Conservation (phyloP, 805 yeast species). For the Yarrowia sp. region DNA sequence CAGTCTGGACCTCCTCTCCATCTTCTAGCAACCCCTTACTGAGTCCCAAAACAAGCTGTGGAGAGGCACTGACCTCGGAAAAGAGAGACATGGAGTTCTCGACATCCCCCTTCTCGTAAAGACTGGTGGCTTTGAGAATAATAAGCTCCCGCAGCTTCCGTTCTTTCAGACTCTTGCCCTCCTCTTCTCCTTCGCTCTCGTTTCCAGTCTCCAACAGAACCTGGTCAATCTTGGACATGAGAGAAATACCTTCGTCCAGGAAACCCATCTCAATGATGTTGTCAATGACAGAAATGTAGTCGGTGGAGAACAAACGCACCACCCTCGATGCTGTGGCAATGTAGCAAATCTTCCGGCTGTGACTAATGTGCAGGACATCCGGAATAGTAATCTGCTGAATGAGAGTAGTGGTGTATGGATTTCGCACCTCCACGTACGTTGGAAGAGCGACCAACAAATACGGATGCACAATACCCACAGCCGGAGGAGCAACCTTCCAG, state of each 20-base stretch:
- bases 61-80: slow-evolving; percentile 57
- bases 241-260: slow-evolving; percentile 46
- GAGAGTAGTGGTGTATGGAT: slow-evolving; percentile 39
- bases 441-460: slow-evolving; percentile 39
- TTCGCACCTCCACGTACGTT: slow-evolving; percentile 41
- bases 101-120: slow-evolving; percentile 38
- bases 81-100: slow-evolving; percentile 46
- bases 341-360: slow-evolving; percentile 35
- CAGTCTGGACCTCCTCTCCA: neutral
- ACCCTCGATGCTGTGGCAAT: slow-evolving; percentile 36
- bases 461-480: slow-evolving; percentile 36
- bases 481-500: slow-evolving; percentile 2
- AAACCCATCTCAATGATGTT: slow-evolving; percentile 36
- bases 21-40: slow-evolving; percentile 31
- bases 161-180: slow-evolving; percentile 33
- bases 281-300: slow-evolving; percentile 39
- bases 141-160: slow-evolving; percentile 45
- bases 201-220: slow-evolving; percentile 27
- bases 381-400: slow-evolving; percentile 39
- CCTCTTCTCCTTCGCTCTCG: neutral
- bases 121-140: slow-evolving; percentile 41
- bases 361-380: slow-evolving; percentile 29
- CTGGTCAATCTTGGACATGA: slow-evolving; percentile 40
- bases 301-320: slow-evolving; percentile 34
- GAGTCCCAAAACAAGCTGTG: slow-evolving; percentile 48